Evolutionary conservation across 305 asterid genomes (phyloP).

Genomic region (Fraxinus dipetala): DNA sequence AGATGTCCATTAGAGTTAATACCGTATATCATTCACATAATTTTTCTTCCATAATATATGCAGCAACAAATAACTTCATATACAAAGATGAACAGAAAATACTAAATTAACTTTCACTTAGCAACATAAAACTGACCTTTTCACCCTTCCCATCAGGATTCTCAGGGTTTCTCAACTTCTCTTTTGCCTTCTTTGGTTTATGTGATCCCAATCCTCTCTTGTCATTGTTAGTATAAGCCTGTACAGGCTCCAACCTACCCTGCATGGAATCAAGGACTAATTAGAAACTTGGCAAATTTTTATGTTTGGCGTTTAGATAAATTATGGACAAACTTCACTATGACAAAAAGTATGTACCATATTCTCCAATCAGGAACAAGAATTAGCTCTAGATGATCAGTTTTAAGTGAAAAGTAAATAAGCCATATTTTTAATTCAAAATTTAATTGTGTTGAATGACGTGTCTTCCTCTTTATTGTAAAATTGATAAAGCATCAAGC

Average conservation of each 20-base stretch:
- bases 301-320: not conserved
- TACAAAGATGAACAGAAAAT: not conserved
- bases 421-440: not conserved
- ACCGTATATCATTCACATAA: not conserved
- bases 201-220: slow-evolving; percentile 89
- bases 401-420: not conserved
- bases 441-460: not conserved
- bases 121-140: slow-evolving; percentile 35
- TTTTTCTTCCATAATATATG: slow-evolving; percentile 14
- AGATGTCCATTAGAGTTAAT: not conserved
- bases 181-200: slow-evolving; percentile 41
- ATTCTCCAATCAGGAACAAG: not conserved
- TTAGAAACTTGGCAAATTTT: slow-evolving; percentile 9
- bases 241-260: slow-evolving; percentile 90
- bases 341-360: not conserved
- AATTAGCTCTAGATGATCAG: not conserved
- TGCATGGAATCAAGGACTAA: slow-evolving; percentile 31
- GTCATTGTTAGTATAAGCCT: slow-evolving; percentile 62
- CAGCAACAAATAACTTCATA: not conserved
- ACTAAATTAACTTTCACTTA: not conserved
- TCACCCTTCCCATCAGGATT: slow-evolving; percentile 26
- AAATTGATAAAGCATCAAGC: not conserved
- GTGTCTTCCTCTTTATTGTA: not conserved
- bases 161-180: slow-evolving; percentile 19
- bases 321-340: not conserved